Evolutionary conservation across 805 yeast genomes (phyloP).

Genomic region (Saccharomycodes ludwigii): DNA sequence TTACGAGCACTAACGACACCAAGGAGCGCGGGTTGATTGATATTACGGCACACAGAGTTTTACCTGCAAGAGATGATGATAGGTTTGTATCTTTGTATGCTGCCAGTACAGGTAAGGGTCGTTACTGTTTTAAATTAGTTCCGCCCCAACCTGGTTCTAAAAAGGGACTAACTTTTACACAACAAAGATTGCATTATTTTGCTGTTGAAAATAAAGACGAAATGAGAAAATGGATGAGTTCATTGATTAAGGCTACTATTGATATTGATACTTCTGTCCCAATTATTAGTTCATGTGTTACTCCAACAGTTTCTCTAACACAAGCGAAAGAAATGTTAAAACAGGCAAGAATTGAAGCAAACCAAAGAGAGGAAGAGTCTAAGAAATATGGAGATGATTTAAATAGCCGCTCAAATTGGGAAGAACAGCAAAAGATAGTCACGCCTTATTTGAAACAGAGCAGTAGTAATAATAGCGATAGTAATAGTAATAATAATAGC

Average conservation of each 20-base stretch:
- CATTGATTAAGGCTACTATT: slow-evolving; percentile 88
- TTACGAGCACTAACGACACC: slow-evolving; percentile 61
- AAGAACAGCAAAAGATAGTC: slow-evolving; percentile 16
- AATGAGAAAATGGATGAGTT: slow-evolving; percentile 91
- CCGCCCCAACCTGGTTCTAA: slow-evolving; percentile 98
- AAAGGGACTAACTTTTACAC: slow-evolving; percentile 91
- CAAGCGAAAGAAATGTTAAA: slow-evolving; percentile 80
- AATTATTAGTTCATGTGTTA: slow-evolving; percentile 80
- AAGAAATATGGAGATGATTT: slow-evolving; percentile 17
- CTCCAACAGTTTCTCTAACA: slow-evolving; percentile 85
- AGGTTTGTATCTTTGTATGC: slow-evolving; percentile 79
- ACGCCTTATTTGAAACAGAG: slow-evolving; percentile 1
- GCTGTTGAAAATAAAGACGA: slow-evolving; percentile 89
- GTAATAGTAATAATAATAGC: slow-evolving; percentile 6
- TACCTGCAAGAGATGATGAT: slow-evolving; percentile 77
- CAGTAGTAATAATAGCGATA: neutral
- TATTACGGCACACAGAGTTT: slow-evolving; percentile 85
- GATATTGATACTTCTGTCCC: slow-evolving; percentile 91
- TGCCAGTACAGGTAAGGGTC: slow-evolving; percentile 87
- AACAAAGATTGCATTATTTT: slow-evolving; percentile 90
- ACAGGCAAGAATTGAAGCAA: slow-evolving; percentile 68
- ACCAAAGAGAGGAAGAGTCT: slow-evolving; percentile 35
- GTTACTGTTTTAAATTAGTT: slow-evolving; percentile 79
- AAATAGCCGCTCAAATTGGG: slow-evolving; percentile 18
- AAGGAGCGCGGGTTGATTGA: slow-evolving; percentile 90